Conservation (phyloP, 1,284 basidiomycete species). For the Ganoderma sp. region DNA sequence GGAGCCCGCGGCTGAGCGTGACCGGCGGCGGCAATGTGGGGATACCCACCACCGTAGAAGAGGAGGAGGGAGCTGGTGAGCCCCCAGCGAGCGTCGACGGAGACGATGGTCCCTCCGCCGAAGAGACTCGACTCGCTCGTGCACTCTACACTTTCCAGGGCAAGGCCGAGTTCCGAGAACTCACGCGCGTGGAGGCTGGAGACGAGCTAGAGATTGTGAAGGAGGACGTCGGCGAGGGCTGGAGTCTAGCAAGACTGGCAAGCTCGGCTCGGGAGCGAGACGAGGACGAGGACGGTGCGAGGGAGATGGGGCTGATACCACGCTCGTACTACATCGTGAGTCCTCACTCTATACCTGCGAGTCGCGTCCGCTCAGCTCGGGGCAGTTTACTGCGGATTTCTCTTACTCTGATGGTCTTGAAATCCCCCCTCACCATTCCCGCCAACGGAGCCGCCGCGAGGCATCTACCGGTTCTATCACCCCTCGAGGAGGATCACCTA, state of each 20-base stretch:
- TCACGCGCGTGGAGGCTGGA: constrained; percentile 62
- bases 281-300: constrained; percentile 44
- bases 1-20: constrained; percentile 30
- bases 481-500: constrained; percentile 56
- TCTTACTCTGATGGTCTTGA: constrained; percentile 53
- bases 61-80: constrained; percentile 28
- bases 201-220: constrained; percentile 69
- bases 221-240: constrained; percentile 72
- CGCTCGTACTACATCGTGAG: constrained; percentile 72
- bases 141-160: constrained; percentile 77
- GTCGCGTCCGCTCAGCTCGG: neutral
- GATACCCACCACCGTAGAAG: neutral
- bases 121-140: constrained; percentile 56
- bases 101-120: constrained; percentile 36
- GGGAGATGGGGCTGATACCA: constrained; percentile 71
- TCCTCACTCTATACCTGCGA: neutral
- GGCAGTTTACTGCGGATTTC: constrained; percentile 69
- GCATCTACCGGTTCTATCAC: constrained; percentile 56
- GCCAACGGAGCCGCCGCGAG: constrained; percentile 44
- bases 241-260: constrained; percentile 65
- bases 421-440: constrained; percentile 38
- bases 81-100: constrained; percentile 49
- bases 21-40: constrained; percentile 1
- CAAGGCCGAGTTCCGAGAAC: constrained; percentile 72
- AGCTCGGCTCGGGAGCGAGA: constrained; percentile 22